phyloP scores from a whole-genome alignment of 2,329 filamentous ascomycete species.

The Capronia americana region DNA sequence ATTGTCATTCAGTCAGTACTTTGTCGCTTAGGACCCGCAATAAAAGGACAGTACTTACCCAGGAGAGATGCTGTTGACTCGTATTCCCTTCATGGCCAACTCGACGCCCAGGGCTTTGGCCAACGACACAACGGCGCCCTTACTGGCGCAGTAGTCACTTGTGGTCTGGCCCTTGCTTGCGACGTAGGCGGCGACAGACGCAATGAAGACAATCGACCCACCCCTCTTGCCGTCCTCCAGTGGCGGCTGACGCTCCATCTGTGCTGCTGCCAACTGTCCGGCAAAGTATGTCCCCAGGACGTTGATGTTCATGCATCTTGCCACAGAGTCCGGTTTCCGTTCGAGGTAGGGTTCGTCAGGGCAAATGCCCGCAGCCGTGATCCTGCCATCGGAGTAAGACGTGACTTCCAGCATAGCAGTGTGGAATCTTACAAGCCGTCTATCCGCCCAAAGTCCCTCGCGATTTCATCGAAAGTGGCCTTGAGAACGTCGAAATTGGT shows the following conservation, averaged over 20 bases:
- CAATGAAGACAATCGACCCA: conserved; percentile 47
- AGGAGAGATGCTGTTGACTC: conserved; percentile 43
- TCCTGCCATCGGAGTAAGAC: conserved; percentile 9
- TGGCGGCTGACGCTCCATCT: conserved; percentile 3
- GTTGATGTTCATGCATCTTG: conserved; percentile 40
- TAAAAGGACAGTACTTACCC: conserved; percentile 28
- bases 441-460: conserved; percentile 21
- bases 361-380: conserved; percentile 43
- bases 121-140: conserved; percentile 77
- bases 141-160: conserved; percentile 69
- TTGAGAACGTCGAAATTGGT: conserved; percentile 6
- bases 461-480: conserved; percentile 16
- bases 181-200: conserved; percentile 45
- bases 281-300: conserved; percentile 41
- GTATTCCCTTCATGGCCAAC: conserved; percentile 39
- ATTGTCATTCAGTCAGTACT: not conserved
- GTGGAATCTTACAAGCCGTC: conserved; percentile 21
- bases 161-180: conserved; percentile 44
- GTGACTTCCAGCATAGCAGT: not conserved
- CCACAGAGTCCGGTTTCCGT: conserved; percentile 45
- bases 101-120: conserved; percentile 70
- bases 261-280: conserved; percentile 36
- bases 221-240: not conserved
- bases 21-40: too few relatives aligned
- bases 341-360: conserved; percentile 42